phyloP scores from a whole-genome alignment of 2,329 filamentous ascomycete genomes.

The Pseudogymnoascus sp. region DNA sequence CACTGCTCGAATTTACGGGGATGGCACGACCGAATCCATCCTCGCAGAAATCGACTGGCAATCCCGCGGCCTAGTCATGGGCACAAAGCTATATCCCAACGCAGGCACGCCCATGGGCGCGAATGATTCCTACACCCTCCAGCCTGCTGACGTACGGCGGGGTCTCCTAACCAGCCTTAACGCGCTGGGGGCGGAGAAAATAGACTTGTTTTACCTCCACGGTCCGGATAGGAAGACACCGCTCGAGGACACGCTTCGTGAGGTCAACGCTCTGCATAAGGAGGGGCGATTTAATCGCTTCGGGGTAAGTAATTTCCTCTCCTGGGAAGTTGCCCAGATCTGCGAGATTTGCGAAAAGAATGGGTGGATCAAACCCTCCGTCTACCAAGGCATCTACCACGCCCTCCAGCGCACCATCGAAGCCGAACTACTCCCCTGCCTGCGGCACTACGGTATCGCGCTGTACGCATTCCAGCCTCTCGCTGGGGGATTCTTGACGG shows the following conservation, averaged over 20 bases:
- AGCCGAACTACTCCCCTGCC: conserved; percentile 50
- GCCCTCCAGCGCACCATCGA: conserved; percentile 44
- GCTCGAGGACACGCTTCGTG: conserved; percentile 25
- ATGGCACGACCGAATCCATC: conserved; percentile 57
- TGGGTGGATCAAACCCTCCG: conserved; percentile 29
- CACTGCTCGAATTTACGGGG: conserved; percentile 58
- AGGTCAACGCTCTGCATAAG: conserved; percentile 28
- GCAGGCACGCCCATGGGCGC: conserved; percentile 32
- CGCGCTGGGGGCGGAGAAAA: conserved; percentile 44
- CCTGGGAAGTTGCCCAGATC: conserved; percentile 26
- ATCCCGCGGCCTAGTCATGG: conserved; percentile 52
- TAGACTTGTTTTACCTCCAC: conserved; percentile 26
- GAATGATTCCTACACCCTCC: conserved; percentile 38
- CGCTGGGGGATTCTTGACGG: conserved; percentile 36
- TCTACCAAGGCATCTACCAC: conserved; percentile 32
- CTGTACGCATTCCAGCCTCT: conserved; percentile 57
- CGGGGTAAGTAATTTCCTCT: conserved; percentile 55
- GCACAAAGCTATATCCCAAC: conserved; percentile 44
- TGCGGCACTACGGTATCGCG: conserved; percentile 51
- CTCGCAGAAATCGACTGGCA: conserved; percentile 49
- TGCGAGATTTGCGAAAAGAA: conserved; percentile 28
- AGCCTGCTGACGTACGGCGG: conserved; percentile 41
- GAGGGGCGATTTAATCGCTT: conserved; percentile 36
- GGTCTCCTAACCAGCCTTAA: conserved; percentile 43
- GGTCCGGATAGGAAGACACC: conserved; percentile 25